phyloP scores from a whole-genome alignment of 352 stramenopile species.

The Phytophthora europaea region DNA sequence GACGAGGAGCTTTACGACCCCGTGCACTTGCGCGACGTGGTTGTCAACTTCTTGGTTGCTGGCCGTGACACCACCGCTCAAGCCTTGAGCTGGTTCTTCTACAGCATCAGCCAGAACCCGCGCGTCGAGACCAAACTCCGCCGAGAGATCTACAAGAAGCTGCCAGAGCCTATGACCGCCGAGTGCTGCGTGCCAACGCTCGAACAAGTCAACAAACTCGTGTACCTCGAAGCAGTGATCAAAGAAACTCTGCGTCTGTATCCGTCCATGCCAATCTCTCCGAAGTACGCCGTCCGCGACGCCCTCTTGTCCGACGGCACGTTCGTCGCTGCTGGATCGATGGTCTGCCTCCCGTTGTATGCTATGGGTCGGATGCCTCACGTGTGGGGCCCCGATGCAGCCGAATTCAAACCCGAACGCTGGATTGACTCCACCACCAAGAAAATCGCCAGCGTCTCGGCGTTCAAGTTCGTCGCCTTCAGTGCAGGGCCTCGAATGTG shows the following conservation, averaged over 20 bases:
- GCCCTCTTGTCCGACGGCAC: conserved; percentile 69
- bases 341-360: conserved; percentile 54
- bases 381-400: conserved; percentile 62
- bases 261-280: conserved; percentile 62
- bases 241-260: conserved; percentile 69
- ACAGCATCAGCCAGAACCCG: conserved; percentile 60
- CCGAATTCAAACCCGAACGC: conserved; percentile 63
- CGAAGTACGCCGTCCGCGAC: conserved; percentile 50
- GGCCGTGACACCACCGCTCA: conserved; percentile 85
- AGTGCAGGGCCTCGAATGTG: conserved; percentile 59
- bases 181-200: conserved; percentile 24
- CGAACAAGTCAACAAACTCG: conserved; percentile 39
- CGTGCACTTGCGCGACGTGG: conserved; percentile 72
- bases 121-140: conserved; percentile 56
- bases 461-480: conserved; percentile 62
- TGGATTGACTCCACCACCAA: conserved; percentile 46
- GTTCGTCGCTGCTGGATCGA: conserved; percentile 42
- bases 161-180: conserved; percentile 32
- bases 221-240: conserved; percentile 65
- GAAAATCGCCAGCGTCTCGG: conserved; percentile 42
- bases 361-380: conserved; percentile 52
- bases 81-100: conserved; percentile 81
- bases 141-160: conserved; percentile 49
- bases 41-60: conserved; percentile 85
- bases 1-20: conserved; percentile 39